These are phyloP conservation scores for Phytophthora boehmeriae DNA, from an alignment of 352 stramenopile species.

Conservation along the genomic window DNA sequence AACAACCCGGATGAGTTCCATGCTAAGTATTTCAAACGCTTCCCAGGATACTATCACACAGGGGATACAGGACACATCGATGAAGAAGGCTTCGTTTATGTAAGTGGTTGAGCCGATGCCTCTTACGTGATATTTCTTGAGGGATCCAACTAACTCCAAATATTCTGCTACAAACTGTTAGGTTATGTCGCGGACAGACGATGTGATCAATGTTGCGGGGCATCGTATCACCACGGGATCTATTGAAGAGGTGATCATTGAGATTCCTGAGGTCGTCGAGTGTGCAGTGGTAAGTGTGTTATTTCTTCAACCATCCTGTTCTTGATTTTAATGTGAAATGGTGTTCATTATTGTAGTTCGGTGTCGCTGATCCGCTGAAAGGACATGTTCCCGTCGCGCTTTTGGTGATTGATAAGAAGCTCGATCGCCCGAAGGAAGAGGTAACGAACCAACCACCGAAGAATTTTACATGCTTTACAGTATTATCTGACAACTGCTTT, in stretches of 20 bases:
- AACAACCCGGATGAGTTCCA: slow-evolving; percentile 87
- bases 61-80: slow-evolving; percentile 90
- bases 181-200: slow-evolving; percentile 92
- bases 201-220: slow-evolving; percentile 91
- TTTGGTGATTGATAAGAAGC: slow-evolving; percentile 51
- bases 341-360: slow-evolving; percentile 40
- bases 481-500: slow-evolving; percentile 7
- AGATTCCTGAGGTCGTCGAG: slow-evolving; percentile 86
- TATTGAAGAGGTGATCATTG: slow-evolving; percentile 90
- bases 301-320: background rate
- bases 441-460: slow-evolving; percentile 7
- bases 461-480: slow-evolving; percentile 5
- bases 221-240: slow-evolving; percentile 88
- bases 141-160: background rate
- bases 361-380: slow-evolving; percentile 49
- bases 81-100: slow-evolving; percentile 90
- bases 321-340: slow-evolving; percentile 1
- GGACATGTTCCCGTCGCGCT: slow-evolving; percentile 50
- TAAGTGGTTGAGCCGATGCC: slow-evolving; percentile 21
- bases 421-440: slow-evolving; percentile 38
- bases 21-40: slow-evolving; percentile 81
- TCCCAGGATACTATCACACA: slow-evolving; percentile 90
- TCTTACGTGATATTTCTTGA: background rate
- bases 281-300: slow-evolving; percentile 71
- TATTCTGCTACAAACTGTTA: slow-evolving; percentile 7